Evolutionary conservation across 1,284 basidiomycete species (phyloP), one percentile per base, ranked within the genome.

Genomic region (Testicularia cyperi): DNA sequence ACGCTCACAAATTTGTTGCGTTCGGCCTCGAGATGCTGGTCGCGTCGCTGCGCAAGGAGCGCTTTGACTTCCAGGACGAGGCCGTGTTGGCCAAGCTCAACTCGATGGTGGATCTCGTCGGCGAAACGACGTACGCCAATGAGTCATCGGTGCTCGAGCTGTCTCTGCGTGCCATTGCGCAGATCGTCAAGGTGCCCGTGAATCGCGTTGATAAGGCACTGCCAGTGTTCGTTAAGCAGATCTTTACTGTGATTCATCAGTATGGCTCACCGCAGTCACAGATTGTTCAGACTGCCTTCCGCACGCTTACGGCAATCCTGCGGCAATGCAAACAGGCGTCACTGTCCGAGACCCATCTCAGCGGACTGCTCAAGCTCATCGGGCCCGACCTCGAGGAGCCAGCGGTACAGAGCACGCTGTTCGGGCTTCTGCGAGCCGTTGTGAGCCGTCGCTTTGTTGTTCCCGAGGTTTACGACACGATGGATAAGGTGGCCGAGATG

Each of bases 391-490:
- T 99, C n/a, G 92, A 98, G 77, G 95, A 98, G 44, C 86, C 88
- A 1, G 85, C 90, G 6, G 65, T 64, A 6, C 95, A 98, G 78
- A 83, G 82, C 2, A 83, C 89, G 12, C 86, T 92, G 12, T 98
- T 99, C 77, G 81, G 87, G 0, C 83, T 98, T 64, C 83, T 99
- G 14, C 86, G 91, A n/a, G 88, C 92, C 9, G 90, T 98, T 65
- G 86, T 98, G 15, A 81, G 86, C 4, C 85, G 92, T 23, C 88
- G 88, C 69, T 89, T 98, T 57, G 86, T 97, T 31, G 90, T 95
- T 1, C 89, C 90, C 1, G 95, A 98, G 78, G 87, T 99, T 39
- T 98, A 99, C 80, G 92, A 98, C 76, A 80, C 95, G 29, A 97
- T 98, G 92, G 89, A 91, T 60, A 86, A 86, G 58, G 86, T 98